Base-by-base conservation (phyloP, 805 yeast species). In the Kockiozyma suomiensis region DNA sequence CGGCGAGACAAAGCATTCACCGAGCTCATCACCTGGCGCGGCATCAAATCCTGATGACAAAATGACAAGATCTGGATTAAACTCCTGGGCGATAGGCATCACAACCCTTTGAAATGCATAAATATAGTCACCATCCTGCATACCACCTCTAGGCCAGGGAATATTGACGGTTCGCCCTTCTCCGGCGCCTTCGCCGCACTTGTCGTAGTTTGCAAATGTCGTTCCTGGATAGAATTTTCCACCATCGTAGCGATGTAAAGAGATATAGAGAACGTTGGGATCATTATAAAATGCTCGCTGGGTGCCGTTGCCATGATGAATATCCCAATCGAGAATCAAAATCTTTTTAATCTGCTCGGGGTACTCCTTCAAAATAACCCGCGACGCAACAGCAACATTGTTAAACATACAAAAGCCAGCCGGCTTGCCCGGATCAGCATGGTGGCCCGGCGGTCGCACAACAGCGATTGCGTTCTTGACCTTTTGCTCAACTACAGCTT, bases 391-490 rank as follows among this genome's bases (percentile, higher is more conserved):
- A 0, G 98, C 97, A 25, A 94, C 99, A 70, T 94, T 94, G 62
- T 96, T 88, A 72, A 94, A 94, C 48, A 94, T 78, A 76, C 99
- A 94, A 72, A 94, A 94, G 13, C 99, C 99, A 50, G 97, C 98
- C 0, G 99, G 96, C 15, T 91, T 79, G 66, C 90, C 94, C 1
- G 99, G 99, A 71, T 96, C 99, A 0, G 99, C 98, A 72, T 94
- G 99, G 76, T 94, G 99, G 5, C 99, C 99, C 0, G 99, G 99
- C 1, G 99, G 99, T 66, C 99, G 83, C 15, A 94, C 97, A 6
- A 94, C 89, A 0, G 99, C 99, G 51, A 94, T 71, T 0, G 97
- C 86, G 72, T 94, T 94, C 70, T 90, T 90, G 32, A 93, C 98
- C 57, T 81, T 78, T 2, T 97, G 96, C 72, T 92, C 97, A 8